Percentiles rank a stretch among this genome's conserved stretches.
Conservation (phyloP, 495 filamentous ascomycete species). For the Trichoderma virens region DNA sequence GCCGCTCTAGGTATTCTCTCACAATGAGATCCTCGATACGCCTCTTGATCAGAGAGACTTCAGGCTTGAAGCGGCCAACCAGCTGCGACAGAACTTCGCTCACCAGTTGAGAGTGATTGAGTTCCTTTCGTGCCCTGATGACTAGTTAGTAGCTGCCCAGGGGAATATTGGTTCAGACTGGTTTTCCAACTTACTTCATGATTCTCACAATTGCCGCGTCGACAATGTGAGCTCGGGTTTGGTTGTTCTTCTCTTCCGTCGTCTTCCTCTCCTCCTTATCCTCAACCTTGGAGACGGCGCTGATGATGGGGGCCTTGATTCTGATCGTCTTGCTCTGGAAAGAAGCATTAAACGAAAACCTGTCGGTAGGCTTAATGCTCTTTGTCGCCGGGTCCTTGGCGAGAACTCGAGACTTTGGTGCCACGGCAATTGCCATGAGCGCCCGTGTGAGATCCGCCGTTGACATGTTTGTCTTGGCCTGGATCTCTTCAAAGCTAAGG, state of each 20-base stretch:
- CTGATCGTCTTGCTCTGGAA: constrained; percentile 77
- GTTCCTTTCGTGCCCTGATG: constrained; percentile 76
- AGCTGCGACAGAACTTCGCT: constrained; percentile 80
- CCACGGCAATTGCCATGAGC: constrained; percentile 77
- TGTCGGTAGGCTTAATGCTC: constrained; percentile 69
- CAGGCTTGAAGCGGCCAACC: constrained; percentile 73
- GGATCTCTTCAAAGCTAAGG: constrained; percentile 77
- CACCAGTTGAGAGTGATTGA: constrained; percentile 72
- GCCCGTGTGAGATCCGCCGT: constrained; percentile 68
- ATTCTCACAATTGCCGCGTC: constrained; percentile 90
- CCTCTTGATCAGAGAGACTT: constrained; percentile 84
- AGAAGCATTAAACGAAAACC: constrained; percentile 74
- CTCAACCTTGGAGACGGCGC: constrained; percentile 83
- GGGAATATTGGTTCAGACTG: too few species aligned
- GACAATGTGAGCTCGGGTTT: constrained; percentile 65
- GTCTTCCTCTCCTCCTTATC: constrained; percentile 72
- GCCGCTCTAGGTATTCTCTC: constrained; percentile 87
- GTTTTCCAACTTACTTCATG: constrained; percentile 69
- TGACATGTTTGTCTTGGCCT: constrained; percentile 76
- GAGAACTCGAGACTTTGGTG: constrained; percentile 74
- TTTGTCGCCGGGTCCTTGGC: constrained; percentile 79
- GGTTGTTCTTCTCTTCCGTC: constrained; percentile 81
- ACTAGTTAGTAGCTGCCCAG: constrained; percentile 12
- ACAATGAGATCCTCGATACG: constrained; percentile 90
- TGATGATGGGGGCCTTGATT: constrained; percentile 61